phyloP scores from a whole-genome alignment of 768 basidiomycete genomes.

The Podaxis mareebaensis region DNA sequence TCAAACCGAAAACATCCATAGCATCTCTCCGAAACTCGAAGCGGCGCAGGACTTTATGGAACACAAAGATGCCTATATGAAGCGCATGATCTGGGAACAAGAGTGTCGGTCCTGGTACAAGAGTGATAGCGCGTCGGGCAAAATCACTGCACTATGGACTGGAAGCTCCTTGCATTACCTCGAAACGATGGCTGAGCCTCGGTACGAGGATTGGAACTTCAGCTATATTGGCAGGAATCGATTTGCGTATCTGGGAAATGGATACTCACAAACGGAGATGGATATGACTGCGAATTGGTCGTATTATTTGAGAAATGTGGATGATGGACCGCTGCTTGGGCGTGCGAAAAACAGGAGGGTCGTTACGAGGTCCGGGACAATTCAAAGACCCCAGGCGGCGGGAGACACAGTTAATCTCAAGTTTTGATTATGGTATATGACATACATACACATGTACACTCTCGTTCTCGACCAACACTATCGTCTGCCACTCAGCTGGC shows the following conservation, averaged over 20 bases:
- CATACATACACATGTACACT: background rate
- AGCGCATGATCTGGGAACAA: conserved; percentile 27
- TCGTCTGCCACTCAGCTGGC: background rate
- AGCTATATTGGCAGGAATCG: conserved; percentile 28
- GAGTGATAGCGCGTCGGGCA: conserved; percentile 22
- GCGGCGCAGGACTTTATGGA: conserved; percentile 32
- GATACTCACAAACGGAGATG: conserved; percentile 29
- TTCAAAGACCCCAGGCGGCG: background rate
- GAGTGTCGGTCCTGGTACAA: conserved; percentile 35
- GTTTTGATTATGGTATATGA: background rate
- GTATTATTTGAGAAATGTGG: conserved; percentile 27
- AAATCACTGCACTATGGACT: conserved; percentile 31
- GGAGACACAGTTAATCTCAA: background rate
- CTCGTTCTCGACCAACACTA: background rate
- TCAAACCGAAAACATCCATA: conserved; percentile 34
- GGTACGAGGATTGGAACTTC: conserved; percentile 34
- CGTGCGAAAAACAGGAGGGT: conserved; percentile 18
- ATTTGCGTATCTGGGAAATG: conserved; percentile 31
- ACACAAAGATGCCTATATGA: conserved; percentile 32
- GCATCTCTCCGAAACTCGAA: conserved; percentile 30
- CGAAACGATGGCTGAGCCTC: conserved; percentile 28
- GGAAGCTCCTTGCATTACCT: conserved; percentile 33
- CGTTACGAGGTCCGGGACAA: conserved; percentile 6
- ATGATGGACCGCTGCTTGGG: conserved; percentile 22
- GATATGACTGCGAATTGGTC: conserved; percentile 30